A percentile compares a stretch with the other conserved stretches of the same genome.
Conservation (phyloP, 371 early-diverging fungal species). For the Mortierella sp. region DNA sequence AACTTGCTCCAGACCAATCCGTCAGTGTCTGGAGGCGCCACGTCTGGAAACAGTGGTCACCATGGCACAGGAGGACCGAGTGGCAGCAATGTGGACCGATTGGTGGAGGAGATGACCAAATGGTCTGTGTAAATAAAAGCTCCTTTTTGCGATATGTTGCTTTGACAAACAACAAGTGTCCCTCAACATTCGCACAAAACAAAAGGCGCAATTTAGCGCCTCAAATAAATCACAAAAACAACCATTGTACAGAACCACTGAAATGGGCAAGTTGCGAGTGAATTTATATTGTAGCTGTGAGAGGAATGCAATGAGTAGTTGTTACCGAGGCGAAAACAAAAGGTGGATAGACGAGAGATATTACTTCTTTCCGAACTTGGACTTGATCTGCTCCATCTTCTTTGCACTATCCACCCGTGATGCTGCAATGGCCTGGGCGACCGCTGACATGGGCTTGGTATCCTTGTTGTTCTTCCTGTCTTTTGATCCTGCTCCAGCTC, state of each 20-base stretch:
- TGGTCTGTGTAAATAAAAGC: conserved; percentile 37
- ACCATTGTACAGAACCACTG: conserved; percentile 13
- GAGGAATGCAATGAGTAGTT: neutral
- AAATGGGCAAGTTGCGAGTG: neutral
- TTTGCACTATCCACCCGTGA: conserved; percentile 27
- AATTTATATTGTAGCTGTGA: neutral
- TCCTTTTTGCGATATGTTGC: neutral
- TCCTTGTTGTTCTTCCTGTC: neutral
- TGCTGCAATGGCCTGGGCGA: conserved; percentile 40
- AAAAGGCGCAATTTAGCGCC: too few species aligned
- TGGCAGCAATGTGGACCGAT: conserved; percentile 32
- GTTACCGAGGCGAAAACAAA: neutral
- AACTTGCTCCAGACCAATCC: conserved; percentile 26
- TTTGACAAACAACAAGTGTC: too few species aligned
- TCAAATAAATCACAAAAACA: too few species aligned
- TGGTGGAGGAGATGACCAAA: conserved; percentile 53
- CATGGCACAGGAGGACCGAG: neutral
- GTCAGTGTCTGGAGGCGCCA: neutral
- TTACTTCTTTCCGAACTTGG: conserved; percentile 49
- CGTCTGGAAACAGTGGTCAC: neutral
- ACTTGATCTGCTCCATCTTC: conserved; percentile 35
- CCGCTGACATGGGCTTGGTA: conserved; percentile 36
- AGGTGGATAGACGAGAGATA: neutral
- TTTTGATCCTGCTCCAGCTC: neutral
- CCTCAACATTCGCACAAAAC: neutral